phyloP scores from a whole-genome alignment of 2,329 filamentous ascomycete species.

The Fusarium albosuccineum region DNA sequence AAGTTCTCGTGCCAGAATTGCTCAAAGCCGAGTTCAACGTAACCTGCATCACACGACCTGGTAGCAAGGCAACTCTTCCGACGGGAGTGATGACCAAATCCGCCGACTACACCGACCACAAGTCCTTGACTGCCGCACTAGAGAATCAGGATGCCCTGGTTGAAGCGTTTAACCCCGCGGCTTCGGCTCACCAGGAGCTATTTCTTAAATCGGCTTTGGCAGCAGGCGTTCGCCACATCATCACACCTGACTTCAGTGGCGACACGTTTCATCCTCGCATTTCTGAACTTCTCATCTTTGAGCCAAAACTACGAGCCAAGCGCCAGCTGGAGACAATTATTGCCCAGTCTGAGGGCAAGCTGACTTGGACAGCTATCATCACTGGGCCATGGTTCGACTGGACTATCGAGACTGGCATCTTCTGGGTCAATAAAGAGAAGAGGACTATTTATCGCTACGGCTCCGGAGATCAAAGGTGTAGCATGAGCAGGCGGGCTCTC shows the following conservation, averaged over 20 bases:
- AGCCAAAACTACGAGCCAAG: background rate
- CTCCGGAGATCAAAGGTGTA: slow-evolving; percentile 22
- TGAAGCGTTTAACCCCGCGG: slow-evolving; percentile 1
- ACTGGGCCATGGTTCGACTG: slow-evolving; percentile 1
- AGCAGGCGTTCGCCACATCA: background rate
- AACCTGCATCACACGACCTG: background rate
- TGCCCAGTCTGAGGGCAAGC: background rate
- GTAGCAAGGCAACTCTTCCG: background rate
- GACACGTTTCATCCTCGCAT: background rate
- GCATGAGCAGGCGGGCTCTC: slow-evolving; percentile 18
- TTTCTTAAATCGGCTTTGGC: background rate
- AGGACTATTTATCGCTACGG: background rate
- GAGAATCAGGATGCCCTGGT: background rate
- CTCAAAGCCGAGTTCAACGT: no score
- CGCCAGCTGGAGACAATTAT: background rate
- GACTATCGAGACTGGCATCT: background rate
- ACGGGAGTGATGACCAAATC: background rate
- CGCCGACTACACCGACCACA: background rate
- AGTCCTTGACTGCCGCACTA: background rate
- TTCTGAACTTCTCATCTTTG: background rate
- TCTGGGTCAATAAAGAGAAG: slow-evolving; percentile 1
- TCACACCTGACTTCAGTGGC: background rate
- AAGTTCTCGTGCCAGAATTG: no score
- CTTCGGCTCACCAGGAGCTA: background rate
- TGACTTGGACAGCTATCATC: background rate